phyloP scores from a whole-genome alignment of 2,329 filamentous ascomycete genomes.

The Zarea fungicola region DNA sequence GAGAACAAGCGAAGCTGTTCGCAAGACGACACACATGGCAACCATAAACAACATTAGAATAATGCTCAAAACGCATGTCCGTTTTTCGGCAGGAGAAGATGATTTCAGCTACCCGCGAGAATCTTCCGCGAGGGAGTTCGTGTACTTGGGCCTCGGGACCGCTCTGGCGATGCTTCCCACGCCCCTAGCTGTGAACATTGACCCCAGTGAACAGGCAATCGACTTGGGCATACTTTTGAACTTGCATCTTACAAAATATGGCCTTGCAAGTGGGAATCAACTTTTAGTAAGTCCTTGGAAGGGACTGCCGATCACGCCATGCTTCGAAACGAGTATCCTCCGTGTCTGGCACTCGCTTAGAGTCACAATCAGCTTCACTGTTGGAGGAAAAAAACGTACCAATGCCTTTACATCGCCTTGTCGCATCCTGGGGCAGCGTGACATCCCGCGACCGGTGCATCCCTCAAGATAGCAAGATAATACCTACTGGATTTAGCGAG shows the following conservation, averaged over 20 bases:
- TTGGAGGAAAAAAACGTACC: not conserved
- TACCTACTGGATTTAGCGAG: too few species aligned
- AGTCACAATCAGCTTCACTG: not conserved
- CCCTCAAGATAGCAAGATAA: too few species aligned
- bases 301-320: not conserved
- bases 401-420: constrained; percentile 1
- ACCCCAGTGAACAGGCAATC: not conserved
- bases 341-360: not conserved
- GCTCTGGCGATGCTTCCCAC: not conserved
- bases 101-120: not conserved
- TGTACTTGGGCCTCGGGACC: not conserved
- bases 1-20: not conserved
- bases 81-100: not conserved
- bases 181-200: not conserved
- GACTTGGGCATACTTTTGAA: not conserved
- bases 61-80: not conserved
- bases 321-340: not conserved
- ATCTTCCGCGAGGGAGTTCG: not conserved
- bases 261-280: not conserved
- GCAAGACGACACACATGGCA: not conserved
- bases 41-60: not conserved
- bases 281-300: not conserved
- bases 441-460: too few species aligned
- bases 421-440: too few species aligned
- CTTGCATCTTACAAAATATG: not conserved